Evolutionary conservation across 805 yeast genomes (phyloP), one percentile per base, ranked within the genome.

Genomic region (Yarrowia keelungensis): DNA sequence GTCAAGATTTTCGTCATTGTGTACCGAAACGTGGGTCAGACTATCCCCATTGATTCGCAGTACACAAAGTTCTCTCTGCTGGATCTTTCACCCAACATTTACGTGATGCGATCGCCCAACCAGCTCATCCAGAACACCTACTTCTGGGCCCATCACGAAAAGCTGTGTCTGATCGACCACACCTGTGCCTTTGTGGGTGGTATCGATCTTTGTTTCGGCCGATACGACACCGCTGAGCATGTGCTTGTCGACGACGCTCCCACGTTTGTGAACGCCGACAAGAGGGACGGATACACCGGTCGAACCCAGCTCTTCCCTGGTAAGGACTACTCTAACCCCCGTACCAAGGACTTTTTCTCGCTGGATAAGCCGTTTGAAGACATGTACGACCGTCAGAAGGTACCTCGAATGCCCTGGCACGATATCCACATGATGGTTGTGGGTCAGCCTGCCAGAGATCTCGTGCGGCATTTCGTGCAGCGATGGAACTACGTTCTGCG

Each of bases 381-480:
- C 26, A 89, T 94, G 95, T 92, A 92, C 75, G 97, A 95, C 77
- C 84, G 99, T 70, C 81, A 84, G 15, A 77, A 77, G 19, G 84
- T 86, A 22, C 98, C 99, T 2, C 85, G 99, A 74, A 95, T 95
- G 99, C 99, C 99, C 10, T 95, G 99, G 99, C 99, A 95, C 78
- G 99, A 95, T 83, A 91, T 95, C 46, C 98, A 95, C 73, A 95
- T 93, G 97, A 87, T 92, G 80, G 87, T 96, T 0, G 86, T 93
- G 2, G 99, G 99, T 14, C 96, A 93, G 74, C 87, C 93, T 3
- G 99, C 98, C 0, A 84, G 98, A 70, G 99, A 95, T 77, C 79
- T 94, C 66, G 85, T 97, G 0, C 85, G 99, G 69, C 98, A 95
- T 77, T 95, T 96, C 79, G 96, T 92, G 14, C 99, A 95, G 80